phyloP scores from a whole-genome alignment of 2,329 filamentous ascomycete genomes.

The Gliomastix tumulicola region DNA sequence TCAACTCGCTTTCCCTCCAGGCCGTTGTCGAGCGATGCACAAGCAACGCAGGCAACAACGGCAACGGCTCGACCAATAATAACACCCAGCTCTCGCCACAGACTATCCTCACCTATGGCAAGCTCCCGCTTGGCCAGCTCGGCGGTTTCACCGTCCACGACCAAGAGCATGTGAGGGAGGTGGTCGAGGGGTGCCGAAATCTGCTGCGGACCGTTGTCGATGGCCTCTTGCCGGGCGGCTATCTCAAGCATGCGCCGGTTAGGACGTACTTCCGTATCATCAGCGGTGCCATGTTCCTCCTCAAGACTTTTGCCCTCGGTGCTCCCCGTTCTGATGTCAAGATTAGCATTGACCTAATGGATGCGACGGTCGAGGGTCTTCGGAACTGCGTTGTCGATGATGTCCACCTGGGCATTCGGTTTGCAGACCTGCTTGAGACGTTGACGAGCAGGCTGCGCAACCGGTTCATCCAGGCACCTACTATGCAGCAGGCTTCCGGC shows the following conservation, averaged over 20 bases:
- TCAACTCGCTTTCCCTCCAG: constrained; percentile 90
- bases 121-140: constrained; percentile 55
- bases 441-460: constrained; percentile 67
- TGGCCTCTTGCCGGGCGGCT: constrained; percentile 65
- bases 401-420: constrained; percentile 77
- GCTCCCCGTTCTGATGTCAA: constrained; percentile 73
- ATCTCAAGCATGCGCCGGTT: constrained; percentile 76
- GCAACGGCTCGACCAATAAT: not conserved
- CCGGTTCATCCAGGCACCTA: constrained; percentile 63
- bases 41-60: constrained; percentile 51
- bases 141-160: constrained; percentile 60
- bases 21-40: constrained; percentile 92
- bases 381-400: constrained; percentile 77
- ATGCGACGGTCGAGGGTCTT: constrained; percentile 66
- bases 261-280: constrained; percentile 84
- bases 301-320: constrained; percentile 78
- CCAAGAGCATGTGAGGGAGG: constrained; percentile 67
- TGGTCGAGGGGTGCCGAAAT: constrained; percentile 70
- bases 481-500: constrained; percentile 30
- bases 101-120: constrained; percentile 58
- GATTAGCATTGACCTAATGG: constrained; percentile 67
- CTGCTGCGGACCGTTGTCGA: constrained; percentile 73
- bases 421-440: constrained; percentile 75
- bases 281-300: constrained; percentile 74
- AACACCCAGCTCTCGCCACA: constrained; percentile 44